Conservation (phyloP, 176 grass and related monocot species). For the Zoysia pacifica region DNA sequence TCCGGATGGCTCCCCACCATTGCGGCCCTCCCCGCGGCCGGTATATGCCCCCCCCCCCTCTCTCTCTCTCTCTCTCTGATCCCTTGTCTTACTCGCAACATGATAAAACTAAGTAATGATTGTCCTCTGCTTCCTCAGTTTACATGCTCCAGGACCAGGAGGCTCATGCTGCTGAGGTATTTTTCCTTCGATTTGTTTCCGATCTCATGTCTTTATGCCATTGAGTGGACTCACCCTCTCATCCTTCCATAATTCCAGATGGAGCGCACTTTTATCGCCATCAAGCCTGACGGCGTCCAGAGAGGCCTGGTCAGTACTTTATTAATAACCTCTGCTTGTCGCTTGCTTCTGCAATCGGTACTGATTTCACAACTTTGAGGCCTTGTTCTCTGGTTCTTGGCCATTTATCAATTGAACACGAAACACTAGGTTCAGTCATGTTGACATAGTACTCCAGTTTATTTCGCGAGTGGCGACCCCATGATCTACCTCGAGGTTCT, state of each 20-base stretch:
- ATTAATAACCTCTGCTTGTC: not conserved
- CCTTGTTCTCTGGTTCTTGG: not conserved
- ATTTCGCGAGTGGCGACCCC: not conserved
- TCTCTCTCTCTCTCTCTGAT: not conserved
- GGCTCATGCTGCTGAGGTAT: slow-evolving; percentile 81
- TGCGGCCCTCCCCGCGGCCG: slow-evolving; percentile 66
- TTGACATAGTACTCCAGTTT: not conserved
- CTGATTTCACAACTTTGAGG: slow-evolving; percentile 15
- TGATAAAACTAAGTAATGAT: not conserved
- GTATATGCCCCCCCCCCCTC: slow-evolving; percentile 28
- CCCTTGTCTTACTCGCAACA: not conserved
- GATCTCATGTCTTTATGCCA: not conserved
- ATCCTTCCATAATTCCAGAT: slow-evolving; percentile 42
- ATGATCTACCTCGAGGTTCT: not conserved
- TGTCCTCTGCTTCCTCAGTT: slow-evolving; percentile 32
- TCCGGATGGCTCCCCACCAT: slow-evolving; percentile 55
- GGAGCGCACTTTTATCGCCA: slow-evolving; percentile 91
- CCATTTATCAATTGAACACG: not conserved
- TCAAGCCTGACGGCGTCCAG: slow-evolving; percentile 96
- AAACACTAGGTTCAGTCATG: not conserved
- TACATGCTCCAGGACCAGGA: slow-evolving; percentile 90
- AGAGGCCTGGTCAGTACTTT: slow-evolving; percentile 72
- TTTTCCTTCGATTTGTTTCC: not conserved
- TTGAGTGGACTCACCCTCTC: not conserved
- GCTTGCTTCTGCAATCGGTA: not conserved